Evolutionary conservation across 495 filamentous ascomycete species (phyloP).

Genomic region (Aspergillus homomorphus): DNA sequence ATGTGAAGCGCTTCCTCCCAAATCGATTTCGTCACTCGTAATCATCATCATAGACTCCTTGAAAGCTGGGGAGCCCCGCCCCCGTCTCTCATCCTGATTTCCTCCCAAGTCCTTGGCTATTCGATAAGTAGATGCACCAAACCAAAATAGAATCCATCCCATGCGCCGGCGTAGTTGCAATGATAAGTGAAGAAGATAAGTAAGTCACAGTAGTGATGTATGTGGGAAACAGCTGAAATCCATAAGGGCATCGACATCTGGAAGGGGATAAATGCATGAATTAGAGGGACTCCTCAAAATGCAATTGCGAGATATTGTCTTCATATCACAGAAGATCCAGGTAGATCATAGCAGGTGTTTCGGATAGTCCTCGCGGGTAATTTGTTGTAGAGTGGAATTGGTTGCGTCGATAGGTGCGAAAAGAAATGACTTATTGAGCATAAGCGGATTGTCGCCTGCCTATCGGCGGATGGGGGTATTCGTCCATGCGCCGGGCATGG

Average conservation of each 20-base stretch:
- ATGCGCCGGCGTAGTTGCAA: slow-evolving; percentile 4
- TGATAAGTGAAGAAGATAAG: slow-evolving; percentile 1
- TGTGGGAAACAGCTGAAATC: neutral
- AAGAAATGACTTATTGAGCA: neutral
- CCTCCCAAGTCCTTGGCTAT: neutral
- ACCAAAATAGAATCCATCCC: neutral
- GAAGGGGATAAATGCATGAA: neutral
- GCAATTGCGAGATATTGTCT: neutral
- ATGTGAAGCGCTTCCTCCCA: slow-evolving; percentile 5
- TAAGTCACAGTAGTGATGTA: neutral
- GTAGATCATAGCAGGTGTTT: neutral
- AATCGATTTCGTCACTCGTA: slow-evolving; percentile 8
- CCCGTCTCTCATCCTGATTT: neutral
- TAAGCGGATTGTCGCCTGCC: neutral
- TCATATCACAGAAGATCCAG: neutral
- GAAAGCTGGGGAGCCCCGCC: neutral
- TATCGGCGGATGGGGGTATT: neutral
- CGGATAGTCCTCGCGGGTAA: neutral
- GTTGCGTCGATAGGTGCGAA: neutral
- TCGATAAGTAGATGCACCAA: slow-evolving; percentile 2
- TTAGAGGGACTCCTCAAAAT: neutral
- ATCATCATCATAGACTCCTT: slow-evolving; percentile 10
- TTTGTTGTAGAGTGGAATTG: neutral
- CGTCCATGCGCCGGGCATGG: neutral
- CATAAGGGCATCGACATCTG: too few relatives aligned